phyloP scores from a whole-genome alignment of 2,329 filamentous ascomycete genomes.

The Zelopaecilomyces penicillatus region DNA sequence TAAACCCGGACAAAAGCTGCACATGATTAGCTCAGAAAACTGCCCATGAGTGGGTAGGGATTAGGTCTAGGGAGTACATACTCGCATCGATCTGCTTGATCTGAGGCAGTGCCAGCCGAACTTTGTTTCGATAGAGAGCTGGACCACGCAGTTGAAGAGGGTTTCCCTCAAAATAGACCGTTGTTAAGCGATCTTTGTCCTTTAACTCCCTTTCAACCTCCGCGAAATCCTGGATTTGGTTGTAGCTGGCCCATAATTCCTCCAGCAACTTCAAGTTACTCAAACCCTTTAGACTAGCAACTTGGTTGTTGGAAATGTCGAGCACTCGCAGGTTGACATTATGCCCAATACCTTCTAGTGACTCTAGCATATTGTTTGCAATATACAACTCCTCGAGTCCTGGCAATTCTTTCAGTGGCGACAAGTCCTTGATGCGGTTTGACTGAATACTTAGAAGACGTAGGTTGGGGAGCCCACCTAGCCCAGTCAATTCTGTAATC shows the following conservation, averaged over 20 bases:
- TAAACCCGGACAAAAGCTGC: too few relatives aligned
- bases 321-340: constrained; percentile 64
- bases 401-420: constrained; percentile 63
- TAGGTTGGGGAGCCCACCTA: constrained; percentile 68
- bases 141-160: constrained; percentile 72
- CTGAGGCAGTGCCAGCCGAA: constrained; percentile 77
- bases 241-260: constrained; percentile 93
- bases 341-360: constrained; percentile 62
- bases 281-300: constrained; percentile 66
- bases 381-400: constrained; percentile 90
- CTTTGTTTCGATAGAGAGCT: constrained; percentile 91
- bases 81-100: constrained; percentile 93
- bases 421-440: constrained; percentile 76
- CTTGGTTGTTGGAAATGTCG: constrained; percentile 83
- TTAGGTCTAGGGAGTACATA: constrained; percentile 45
- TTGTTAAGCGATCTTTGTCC: constrained; percentile 72
- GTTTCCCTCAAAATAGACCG: constrained; percentile 95
- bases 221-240: constrained; percentile 67
- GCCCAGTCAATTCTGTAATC: constrained; percentile 72
- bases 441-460: constrained; percentile 90
- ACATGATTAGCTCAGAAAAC: too few relatives aligned
- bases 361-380: constrained; percentile 83
- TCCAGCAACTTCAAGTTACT: constrained; percentile 63
- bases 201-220: constrained; percentile 72
- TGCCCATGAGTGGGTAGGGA: too few relatives aligned